A percentile compares a stretch with the other conserved stretches of the same genome.
These are phyloP conservation scores for Fusarium mundagurra DNA, from an alignment of 2,329 filamentous ascomycete genomes.

Conservation along the genomic window DNA sequence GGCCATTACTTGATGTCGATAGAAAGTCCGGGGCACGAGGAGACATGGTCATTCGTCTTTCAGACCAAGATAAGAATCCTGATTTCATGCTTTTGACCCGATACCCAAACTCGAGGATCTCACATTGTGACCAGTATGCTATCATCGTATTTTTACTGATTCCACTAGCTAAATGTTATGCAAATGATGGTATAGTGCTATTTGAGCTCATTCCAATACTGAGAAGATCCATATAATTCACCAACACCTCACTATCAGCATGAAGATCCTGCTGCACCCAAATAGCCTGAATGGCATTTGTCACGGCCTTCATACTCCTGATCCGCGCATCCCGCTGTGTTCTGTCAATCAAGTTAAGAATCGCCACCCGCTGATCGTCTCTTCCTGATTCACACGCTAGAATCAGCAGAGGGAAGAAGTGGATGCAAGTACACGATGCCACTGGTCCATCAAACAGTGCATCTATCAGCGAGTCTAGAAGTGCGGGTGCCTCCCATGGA, in stretches of 20 bases:
- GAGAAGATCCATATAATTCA: conserved; percentile 45
- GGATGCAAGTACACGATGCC: conserved; percentile 35
- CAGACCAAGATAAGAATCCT: background rate
- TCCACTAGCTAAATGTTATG: background rate
- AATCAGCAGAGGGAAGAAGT: conserved; percentile 50
- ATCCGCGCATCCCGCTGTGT: conserved; percentile 27
- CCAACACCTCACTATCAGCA: conserved; percentile 43
- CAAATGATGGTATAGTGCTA: conserved; percentile 20
- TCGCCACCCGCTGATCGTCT: conserved; percentile 45
- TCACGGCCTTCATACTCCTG: conserved; percentile 41
- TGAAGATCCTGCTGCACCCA: conserved; percentile 50
- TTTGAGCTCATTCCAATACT: conserved; percentile 25
- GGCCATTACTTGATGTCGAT: background rate
- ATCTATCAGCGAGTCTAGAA: conserved; percentile 35
- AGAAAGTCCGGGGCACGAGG: background rate
- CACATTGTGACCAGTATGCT: background rate
- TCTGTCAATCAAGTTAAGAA: conserved; percentile 46
- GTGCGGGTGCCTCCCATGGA: conserved; percentile 27
- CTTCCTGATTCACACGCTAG: conserved; percentile 48
- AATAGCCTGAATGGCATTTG: conserved; percentile 39
- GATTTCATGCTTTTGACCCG: background rate
- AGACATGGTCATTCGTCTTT: background rate
- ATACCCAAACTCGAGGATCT: background rate
- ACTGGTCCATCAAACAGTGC: conserved; percentile 27
- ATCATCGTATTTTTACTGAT: background rate